phyloP scores from a whole-genome alignment of 768 basidiomycete genomes.

The Mrakia hoshinonis region DNA sequence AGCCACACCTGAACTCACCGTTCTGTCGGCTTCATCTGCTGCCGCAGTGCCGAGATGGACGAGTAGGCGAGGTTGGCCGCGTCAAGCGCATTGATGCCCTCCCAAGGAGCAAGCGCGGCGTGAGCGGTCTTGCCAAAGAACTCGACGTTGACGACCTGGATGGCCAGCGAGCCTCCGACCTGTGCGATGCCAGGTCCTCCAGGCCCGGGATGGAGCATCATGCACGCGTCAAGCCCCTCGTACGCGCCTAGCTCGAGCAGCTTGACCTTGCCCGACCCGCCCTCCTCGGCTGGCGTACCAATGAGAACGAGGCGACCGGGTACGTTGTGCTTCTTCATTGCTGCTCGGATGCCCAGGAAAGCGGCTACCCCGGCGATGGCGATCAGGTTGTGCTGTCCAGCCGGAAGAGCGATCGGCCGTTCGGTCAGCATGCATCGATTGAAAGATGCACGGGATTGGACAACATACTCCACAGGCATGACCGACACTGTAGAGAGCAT shows the following conservation, averaged over 20 bases:
- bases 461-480: constrained; percentile 29
- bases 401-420: too few species aligned
- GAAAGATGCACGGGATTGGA: background rate
- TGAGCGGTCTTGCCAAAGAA: constrained; percentile 33
- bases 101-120: constrained; percentile 30
- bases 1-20: constrained; percentile 35
- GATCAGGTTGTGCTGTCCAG: constrained; percentile 33
- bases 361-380: constrained; percentile 33
- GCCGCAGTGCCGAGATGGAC: constrained; percentile 66
- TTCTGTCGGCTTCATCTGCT: constrained; percentile 74
- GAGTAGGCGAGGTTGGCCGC: constrained; percentile 80
- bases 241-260: constrained; percentile 33
- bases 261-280: constrained; percentile 34
- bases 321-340: constrained; percentile 32
- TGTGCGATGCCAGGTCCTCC: background rate
- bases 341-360: constrained; percentile 30
- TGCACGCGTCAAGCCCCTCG: constrained; percentile 33
- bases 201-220: constrained; percentile 31
- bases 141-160: constrained; percentile 27
- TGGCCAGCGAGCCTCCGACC: constrained; percentile 5
- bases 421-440: background rate
- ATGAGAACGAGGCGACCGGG: constrained; percentile 33
- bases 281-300: constrained; percentile 36
- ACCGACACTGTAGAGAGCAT: constrained; percentile 21
- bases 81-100: constrained; percentile 44